Evolutionary conservation across 2,329 filamentous ascomycete genomes (phyloP).

Genomic region (Monosporascus cannonballus): DNA sequence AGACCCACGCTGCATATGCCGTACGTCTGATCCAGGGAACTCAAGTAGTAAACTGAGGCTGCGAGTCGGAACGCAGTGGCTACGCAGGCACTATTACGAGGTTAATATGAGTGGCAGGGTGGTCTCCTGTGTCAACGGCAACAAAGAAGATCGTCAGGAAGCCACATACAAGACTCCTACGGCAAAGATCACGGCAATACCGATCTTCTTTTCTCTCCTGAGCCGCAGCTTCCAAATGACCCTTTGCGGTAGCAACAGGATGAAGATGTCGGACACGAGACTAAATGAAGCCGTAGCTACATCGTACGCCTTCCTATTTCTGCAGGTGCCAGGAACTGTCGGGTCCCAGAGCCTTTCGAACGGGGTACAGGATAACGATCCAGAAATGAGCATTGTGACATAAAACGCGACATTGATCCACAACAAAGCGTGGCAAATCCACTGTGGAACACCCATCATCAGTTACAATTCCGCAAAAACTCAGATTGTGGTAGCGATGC

Average conservation of each 20-base stretch:
- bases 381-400: slow-evolving; percentile 9
- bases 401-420: slow-evolving; percentile 11
- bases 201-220: slow-evolving; percentile 5
- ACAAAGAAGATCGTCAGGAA: background rate
- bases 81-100: slow-evolving; percentile 5
- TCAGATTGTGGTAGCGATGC: too few relatives aligned
- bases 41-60: slow-evolving; percentile 7
- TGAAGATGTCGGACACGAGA: slow-evolving; percentile 9
- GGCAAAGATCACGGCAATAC: slow-evolving; percentile 8
- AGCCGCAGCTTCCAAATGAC: slow-evolving; percentile 11
- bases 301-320: slow-evolving; percentile 6
- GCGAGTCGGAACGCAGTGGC: slow-evolving; percentile 8
- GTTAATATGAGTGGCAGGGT: background rate
- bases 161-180: slow-evolving; percentile 11
- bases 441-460: background rate
- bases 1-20: slow-evolving; percentile 3
- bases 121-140: background rate
- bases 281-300: slow-evolving; percentile 9
- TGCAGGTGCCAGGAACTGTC: slow-evolving; percentile 8
- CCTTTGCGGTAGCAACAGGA: slow-evolving; percentile 9
- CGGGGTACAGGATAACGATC: slow-evolving; percentile 10
- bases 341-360: slow-evolving; percentile 12
- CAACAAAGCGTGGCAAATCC: slow-evolving; percentile 8
- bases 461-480: too few relatives aligned
- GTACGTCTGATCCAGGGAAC: slow-evolving; percentile 8